These are phyloP conservation scores for Salisapilia sapeloensis DNA, from an alignment of 352 stramenopile genomes.

Conservation along the genomic window DNA sequence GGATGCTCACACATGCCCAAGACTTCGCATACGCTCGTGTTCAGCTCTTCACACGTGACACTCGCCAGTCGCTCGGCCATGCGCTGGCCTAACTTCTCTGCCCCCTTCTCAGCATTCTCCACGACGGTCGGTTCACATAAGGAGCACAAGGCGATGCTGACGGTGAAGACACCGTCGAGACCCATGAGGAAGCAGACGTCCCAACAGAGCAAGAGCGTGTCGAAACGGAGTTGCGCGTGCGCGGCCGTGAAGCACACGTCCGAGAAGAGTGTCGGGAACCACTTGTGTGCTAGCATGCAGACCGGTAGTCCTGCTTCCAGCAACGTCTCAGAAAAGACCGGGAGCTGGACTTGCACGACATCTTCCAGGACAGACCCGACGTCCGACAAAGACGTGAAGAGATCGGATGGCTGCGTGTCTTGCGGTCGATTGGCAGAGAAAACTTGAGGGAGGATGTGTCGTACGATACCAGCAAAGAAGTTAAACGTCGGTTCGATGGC, in stretches of 20 bases:
- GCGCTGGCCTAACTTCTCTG: constrained; percentile 46
- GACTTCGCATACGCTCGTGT: constrained; percentile 65
- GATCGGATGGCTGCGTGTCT: no score
- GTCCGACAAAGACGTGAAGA: constrained; percentile 55
- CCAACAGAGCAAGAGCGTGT: constrained; percentile 63
- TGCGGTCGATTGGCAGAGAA: constrained; percentile 30
- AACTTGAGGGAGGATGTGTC: constrained; percentile 52
- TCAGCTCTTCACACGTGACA: constrained; percentile 36
- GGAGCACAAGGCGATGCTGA: constrained; percentile 51
- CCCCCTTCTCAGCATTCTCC: constrained; percentile 16
- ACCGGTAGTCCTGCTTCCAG: constrained; percentile 42
- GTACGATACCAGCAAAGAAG: constrained; percentile 45
- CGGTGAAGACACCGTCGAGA: constrained; percentile 65
- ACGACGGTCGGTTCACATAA: constrained; percentile 36
- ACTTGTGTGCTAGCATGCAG: constrained; percentile 76
- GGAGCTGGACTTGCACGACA: constrained; percentile 50
- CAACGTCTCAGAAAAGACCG: constrained; percentile 31
- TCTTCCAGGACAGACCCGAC: constrained; percentile 56
- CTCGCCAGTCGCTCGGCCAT: constrained; percentile 28
- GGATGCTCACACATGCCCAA: constrained; percentile 58
- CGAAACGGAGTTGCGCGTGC: constrained; percentile 48
- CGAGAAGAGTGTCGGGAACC: constrained; percentile 77
- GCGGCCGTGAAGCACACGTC: constrained; percentile 65
- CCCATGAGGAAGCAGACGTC: constrained; percentile 66
- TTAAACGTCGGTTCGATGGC: constrained; percentile 31